phyloP scores from a whole-genome alignment of 108 stramenopile species.

The Discostella stelligeroides region DNA sequence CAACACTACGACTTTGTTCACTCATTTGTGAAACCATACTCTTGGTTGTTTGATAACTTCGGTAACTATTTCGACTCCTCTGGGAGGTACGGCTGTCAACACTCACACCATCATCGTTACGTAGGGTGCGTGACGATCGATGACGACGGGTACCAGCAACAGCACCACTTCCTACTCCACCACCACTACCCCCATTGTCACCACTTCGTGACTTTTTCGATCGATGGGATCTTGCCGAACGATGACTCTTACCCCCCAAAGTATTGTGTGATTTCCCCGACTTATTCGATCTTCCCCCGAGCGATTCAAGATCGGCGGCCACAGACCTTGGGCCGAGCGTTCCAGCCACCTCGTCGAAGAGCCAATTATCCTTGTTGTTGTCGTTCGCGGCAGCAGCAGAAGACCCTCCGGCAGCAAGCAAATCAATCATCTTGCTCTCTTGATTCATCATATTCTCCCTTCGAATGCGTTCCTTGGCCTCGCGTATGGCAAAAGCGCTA shows the following conservation, averaged over 20 bases:
- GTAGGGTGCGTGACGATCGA: conserved; percentile 7
- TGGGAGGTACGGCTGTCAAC: conserved; percentile 63
- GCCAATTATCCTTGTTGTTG: conserved; percentile 68
- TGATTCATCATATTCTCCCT: conserved; percentile 39
- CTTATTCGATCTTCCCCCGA: conserved; percentile 77
- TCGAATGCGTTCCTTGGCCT: conserved; percentile 46
- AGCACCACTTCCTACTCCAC: no score
- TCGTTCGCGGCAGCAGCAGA: conserved; percentile 28
- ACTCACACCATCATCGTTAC: conserved; percentile 42
- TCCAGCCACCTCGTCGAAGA: conserved; percentile 84
- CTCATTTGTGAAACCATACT: conserved; percentile 87
- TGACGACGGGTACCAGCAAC: conserved; percentile 44
- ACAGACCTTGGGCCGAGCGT: conserved; percentile 80
- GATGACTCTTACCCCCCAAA: conserved; percentile 68
- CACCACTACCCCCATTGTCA: neutral
- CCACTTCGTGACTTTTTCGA: conserved; percentile 24
- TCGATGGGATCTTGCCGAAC: conserved; percentile 63
- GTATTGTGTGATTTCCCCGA: conserved; percentile 59
- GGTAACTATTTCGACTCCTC: conserved; percentile 58
- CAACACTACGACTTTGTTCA: conserved; percentile 81
- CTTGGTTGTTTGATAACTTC: conserved; percentile 77
- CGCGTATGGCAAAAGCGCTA: conserved; percentile 27
- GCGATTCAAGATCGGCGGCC: conserved; percentile 83
- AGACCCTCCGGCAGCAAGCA: conserved; percentile 33
- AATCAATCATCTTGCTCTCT: conserved; percentile 49